phyloP scores from a whole-genome alignment of 805 yeast species.

The Yamadazyma laniorum region DNA sequence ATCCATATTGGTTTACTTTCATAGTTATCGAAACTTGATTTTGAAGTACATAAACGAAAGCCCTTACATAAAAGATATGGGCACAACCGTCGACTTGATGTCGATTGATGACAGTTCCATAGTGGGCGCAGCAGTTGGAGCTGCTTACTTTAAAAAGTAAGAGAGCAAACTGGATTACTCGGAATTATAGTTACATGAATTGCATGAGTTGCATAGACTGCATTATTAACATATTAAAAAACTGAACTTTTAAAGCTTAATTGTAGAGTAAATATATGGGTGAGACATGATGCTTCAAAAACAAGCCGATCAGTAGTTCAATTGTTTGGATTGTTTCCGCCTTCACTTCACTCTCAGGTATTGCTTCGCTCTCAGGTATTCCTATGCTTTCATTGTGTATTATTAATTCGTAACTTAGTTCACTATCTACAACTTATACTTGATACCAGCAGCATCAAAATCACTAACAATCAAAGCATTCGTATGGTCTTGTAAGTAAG shows the following conservation, averaged over 20 bases:
- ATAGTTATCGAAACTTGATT: conserved; percentile 33
- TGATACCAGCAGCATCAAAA: conserved; percentile 44
- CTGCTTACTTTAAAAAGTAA: conserved; percentile 29
- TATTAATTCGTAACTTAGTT: too few relatives aligned
- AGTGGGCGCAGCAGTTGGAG: conserved; percentile 56
- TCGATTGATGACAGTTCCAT: conserved; percentile 47
- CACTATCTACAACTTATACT: conserved; percentile 28
- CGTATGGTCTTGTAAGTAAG: conserved; percentile 47
- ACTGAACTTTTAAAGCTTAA: too few relatives aligned
- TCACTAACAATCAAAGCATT: conserved; percentile 49
- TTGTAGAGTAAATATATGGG: too few relatives aligned
- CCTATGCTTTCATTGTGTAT: too few relatives aligned
- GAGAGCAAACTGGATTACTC: not conserved
- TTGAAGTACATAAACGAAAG: conserved; percentile 22
- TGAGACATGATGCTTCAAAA: too few relatives aligned
- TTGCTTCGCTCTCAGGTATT: too few relatives aligned
- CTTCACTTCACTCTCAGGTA: too few relatives aligned
- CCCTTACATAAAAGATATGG: conserved; percentile 21
- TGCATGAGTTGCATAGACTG: conserved; percentile 2
- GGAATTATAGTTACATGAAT: not conserved
- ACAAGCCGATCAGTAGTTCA: too few relatives aligned
- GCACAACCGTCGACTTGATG: conserved; percentile 35
- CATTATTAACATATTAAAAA: not conserved
- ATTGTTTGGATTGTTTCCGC: too few relatives aligned
- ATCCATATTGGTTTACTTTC: conserved; percentile 47